Base-by-base conservation (phyloP, 805 yeast species). In the Candida insectalens region DNA sequence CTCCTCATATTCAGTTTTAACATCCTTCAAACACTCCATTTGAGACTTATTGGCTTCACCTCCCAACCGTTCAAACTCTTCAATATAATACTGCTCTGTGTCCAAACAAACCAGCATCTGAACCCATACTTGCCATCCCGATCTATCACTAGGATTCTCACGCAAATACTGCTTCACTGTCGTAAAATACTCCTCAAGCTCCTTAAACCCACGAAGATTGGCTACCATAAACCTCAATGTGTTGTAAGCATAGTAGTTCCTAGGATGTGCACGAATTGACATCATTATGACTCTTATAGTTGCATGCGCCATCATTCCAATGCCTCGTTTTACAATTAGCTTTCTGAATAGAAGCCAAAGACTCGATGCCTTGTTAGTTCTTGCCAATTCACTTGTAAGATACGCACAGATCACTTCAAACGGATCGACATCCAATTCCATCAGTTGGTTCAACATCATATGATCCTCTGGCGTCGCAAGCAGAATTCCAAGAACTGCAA, bases 191-290 rank as follows among this genome's bases (percentile, higher is more conserved):
- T n/a, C n/a, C n/a, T n/a, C n/a, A n/a, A n/a, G n/a, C n/a, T n/a
- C n/a, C n/a, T n/a, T n/a, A n/a, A n/a, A n/a, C n/a, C n/a, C n/a
- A n/a, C n/a, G n/a, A n/a, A n/a, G n/a, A n/a, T n/a, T 17, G 5
- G 47, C 36, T 27, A 42, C 30, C 33, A 42, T 40, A 34, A 35
- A 44, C 30, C 49, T 31, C 4, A 65, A 51, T 37, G 59, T 53
- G n/a, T 51, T 45, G 61, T 68, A 60, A 1, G 74, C 71, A 35
- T 69, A 70, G 43, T 71, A 71, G 44, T 69, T 71, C 28, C 59
- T 44, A 7, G 63, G 64, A 42, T 71, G 77, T 9, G 47, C 38
- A 17, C 38, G 45, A 0, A 60, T 59, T 0, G 76, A 65, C 6
- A 31, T 32, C 2, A 53, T 35, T 2, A 69, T 54, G 2, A 43